Evolutionary conservation across 176 grass and related monocot species (phyloP).

Genomic region (Carex myosuroides): DNA sequence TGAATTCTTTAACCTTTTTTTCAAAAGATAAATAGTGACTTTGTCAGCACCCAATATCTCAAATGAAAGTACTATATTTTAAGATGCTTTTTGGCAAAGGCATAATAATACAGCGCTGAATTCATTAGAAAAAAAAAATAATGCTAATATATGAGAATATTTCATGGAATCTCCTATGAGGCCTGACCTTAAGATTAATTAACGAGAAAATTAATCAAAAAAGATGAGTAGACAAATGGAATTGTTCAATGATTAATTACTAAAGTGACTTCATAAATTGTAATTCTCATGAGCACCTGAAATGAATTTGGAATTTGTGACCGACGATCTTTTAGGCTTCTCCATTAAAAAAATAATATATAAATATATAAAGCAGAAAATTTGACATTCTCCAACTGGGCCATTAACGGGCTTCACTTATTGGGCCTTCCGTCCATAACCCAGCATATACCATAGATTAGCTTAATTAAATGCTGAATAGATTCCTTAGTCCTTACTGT

Average conservation of each 20-base stretch:
- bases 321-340: not conserved
- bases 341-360: not conserved
- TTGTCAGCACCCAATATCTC: slow-evolving; percentile 15
- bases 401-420: not conserved
- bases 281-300: not conserved
- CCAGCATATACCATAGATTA: no score
- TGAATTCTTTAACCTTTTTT: not conserved
- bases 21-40: not conserved
- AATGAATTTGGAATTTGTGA: not conserved
- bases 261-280: not conserved
- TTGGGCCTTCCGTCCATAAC: no score
- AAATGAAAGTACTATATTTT: slow-evolving; percentile 2
- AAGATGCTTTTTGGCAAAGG: not conserved
- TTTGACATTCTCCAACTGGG: not conserved
- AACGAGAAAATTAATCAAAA: not conserved
- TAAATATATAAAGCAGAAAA: not conserved
- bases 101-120: no score
- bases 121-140: not conserved
- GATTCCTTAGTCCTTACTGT: not conserved
- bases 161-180: not conserved
- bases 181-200: not conserved
- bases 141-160: not conserved
- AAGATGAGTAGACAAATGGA: not conserved
- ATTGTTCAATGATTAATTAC: not conserved
- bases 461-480: not conserved